A percentile compares a stretch with the other conserved stretches of the same genome.
phyloP scores from a whole-genome alignment of 2,329 filamentous ascomycete genomes.

The Pseudophaeomoniella oleicola region DNA sequence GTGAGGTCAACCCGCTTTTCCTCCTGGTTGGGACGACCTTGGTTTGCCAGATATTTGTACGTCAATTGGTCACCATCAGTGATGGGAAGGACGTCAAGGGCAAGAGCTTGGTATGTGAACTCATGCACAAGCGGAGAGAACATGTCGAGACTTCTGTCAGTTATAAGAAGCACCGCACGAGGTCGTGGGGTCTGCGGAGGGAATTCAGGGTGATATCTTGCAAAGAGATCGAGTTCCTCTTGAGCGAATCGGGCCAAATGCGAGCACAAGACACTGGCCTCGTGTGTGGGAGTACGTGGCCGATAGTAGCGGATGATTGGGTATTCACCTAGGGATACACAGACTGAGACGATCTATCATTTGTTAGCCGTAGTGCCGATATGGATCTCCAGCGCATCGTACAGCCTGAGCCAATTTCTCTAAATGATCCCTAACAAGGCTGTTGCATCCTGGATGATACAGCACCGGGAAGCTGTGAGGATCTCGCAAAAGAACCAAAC shows the following conservation, averaged over 20 bases:
- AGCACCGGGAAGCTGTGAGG: constrained; percentile 91
- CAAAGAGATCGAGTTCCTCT: constrained; percentile 78
- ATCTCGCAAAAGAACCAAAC: constrained; percentile 80
- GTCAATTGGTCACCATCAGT: constrained; percentile 78
- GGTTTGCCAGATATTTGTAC: constrained; percentile 67
- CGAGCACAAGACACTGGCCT: constrained; percentile 73
- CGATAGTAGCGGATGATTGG: constrained; percentile 85
- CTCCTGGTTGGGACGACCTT: constrained; percentile 54
- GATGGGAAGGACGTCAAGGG: constrained; percentile 79
- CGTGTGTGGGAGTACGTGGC: constrained; percentile 57
- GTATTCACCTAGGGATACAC: constrained; percentile 84
- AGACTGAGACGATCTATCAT: constrained; percentile 69
- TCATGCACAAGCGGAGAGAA: constrained; percentile 81
- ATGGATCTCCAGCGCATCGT: constrained; percentile 5
- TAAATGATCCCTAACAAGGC: constrained; percentile 69
- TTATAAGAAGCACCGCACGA: constrained; percentile 69
- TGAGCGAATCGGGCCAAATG: constrained; percentile 86
- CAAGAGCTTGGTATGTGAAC: constrained; percentile 98
- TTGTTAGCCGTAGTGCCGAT: constrained; percentile 4
- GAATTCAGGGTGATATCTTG: constrained; percentile 62
- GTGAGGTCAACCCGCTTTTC: constrained; percentile 82
- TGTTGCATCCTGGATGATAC: constrained; percentile 82
- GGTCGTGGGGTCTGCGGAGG: constrained; percentile 66
- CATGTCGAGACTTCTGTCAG: constrained; percentile 86
- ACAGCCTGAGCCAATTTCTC: constrained; percentile 80